Evolutionary conservation across 2,329 filamentous ascomycete genomes (phyloP), one percentile per base, ranked within the genome.

Genomic region (Lojkania enalia): DNA sequence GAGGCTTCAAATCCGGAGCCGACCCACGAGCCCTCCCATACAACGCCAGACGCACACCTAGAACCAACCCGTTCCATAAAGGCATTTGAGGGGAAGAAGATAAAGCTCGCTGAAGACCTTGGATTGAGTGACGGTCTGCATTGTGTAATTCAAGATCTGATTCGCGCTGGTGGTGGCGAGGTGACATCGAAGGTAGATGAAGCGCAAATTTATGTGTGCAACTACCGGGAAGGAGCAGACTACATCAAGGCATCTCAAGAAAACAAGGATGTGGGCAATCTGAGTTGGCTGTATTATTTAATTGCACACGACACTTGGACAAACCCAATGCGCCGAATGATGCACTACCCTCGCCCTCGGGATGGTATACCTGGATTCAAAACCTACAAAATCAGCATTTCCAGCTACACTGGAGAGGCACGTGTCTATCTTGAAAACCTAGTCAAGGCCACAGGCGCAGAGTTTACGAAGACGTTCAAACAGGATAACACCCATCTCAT

Each of bases 391-490:
- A 94, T 99, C 60, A 96, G 90, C 45, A 78, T 99, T 4, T 97
- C 94, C 4, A 99, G 97, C 69, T 99, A 99, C 65, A 90, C 90
- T 35, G 94, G 94, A 21, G 94, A 99, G 69, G 90, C 94, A 13
- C 84, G 94, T 35, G 84, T 90, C 40, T 99, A 97, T 61, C 78
- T 99, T 3, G 91, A 97, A 69, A 97, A 96, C 57, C 78, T 99
- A 27, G 87, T 96, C 58, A 83, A 77, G 48, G 90, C 90, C 18
- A 79, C 86, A 13, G 94, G 94, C 13, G 92, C 88, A 6, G 85
- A 87, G 50, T 97, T 90, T 64, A 99, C 94, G 20, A 95, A 95
- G 73, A 95, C 90, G 0, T 88, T 99, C 83, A 95, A 90, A 69
- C 83, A 87, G 55, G 90, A 96, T 51, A 97, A 99, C 67, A 97